Evolutionary conservation across 352 stramenopile species (phyloP).

Genomic region (Phytophthora pini): DNA sequence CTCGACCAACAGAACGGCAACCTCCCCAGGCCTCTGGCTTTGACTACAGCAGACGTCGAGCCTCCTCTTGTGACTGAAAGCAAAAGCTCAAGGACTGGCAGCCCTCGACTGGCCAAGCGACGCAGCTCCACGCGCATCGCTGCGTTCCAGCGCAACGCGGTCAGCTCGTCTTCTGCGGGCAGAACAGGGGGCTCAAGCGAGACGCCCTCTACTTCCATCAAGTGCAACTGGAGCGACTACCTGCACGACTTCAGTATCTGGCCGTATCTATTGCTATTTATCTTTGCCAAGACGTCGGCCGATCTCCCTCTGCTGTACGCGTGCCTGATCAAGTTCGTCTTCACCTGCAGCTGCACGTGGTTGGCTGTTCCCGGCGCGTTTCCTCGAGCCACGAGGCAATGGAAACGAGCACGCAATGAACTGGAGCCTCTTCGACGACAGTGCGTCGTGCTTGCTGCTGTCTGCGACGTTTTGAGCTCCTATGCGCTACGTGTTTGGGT

Average conservation of each 20-base stretch:
- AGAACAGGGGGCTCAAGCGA: constrained; percentile 3
- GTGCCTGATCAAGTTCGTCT: constrained; percentile 69
- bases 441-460: constrained; percentile 58
- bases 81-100: constrained; percentile 27
- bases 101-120: constrained; percentile 26
- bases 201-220: constrained; percentile 2
- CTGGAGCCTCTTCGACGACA: constrained; percentile 54
- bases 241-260: constrained; percentile 77
- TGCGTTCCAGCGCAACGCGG: constrained; percentile 38
- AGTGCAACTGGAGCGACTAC: constrained; percentile 56
- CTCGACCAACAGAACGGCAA: constrained; percentile 44
- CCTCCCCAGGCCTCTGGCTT: constrained; percentile 40
- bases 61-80: constrained; percentile 6
- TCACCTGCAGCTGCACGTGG: constrained; percentile 76
- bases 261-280: constrained; percentile 70
- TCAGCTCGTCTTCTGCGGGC: constrained; percentile 8
- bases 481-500: constrained; percentile 64
- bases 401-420: constrained; percentile 52
- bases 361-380: constrained; percentile 65
- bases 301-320: constrained; percentile 53
- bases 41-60: constrained; percentile 18
- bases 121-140: constrained; percentile 40
- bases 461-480: constrained; percentile 70
- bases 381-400: constrained; percentile 58
- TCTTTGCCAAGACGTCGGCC: constrained; percentile 54